Evolutionary conservation across 1,139 yeast species (phyloP), one percentile per base, ranked within the genome.

Genomic region (Zygosaccharomyces pseudobailii): DNA sequence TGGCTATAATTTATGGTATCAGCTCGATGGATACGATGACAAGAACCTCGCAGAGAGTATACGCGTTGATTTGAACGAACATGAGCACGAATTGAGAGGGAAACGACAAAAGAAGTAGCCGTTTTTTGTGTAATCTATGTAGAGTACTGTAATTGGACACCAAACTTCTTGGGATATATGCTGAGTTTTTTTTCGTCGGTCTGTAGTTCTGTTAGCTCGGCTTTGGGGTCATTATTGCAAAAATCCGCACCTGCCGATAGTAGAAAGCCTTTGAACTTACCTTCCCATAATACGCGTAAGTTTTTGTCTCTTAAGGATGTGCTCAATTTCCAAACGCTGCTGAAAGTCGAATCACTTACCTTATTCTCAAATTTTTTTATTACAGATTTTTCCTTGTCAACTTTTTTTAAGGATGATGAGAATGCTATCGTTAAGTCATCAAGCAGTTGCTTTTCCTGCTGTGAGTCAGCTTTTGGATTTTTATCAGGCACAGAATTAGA

Each of bases 211-310:
- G 28, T 34, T 3, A 40, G 30, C 21, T 36, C 33, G 27, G 17
- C 32, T 25, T 24, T 22, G 8, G 41, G 23, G 22, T 40, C 45
- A 20, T 42, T 33, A 13, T 46, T 43, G 32, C 49, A 40, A 10
- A 64, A 44, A 44, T 76, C 79, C 3, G 82, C 74, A 0, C 97
- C 97, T 1, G 92, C 78, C 45, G 89, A 82, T 4, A 90, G 73
- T 45, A 92, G 65, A 59, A 92, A 84, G 43, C 88, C 95, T 58
- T 85, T 82, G 59, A 79, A 79, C 53, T 87, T 76, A 0, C 97
- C 97, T 61, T 87, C 96, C 97, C 97, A 92, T 33, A 87, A 68
- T 5, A 89, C 47, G 50, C 80, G 81, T 6, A 87, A 59, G 50
- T 79, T 74, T 54, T 74, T 76, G 49, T 82, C 85, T 42, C 79